A percentile compares a stretch with the other conserved stretches of the same genome.
These are phyloP conservation scores for Graphium sp. DNA, from an alignment of 2,329 filamentous ascomycete species.

Conservation along the genomic window DNA sequence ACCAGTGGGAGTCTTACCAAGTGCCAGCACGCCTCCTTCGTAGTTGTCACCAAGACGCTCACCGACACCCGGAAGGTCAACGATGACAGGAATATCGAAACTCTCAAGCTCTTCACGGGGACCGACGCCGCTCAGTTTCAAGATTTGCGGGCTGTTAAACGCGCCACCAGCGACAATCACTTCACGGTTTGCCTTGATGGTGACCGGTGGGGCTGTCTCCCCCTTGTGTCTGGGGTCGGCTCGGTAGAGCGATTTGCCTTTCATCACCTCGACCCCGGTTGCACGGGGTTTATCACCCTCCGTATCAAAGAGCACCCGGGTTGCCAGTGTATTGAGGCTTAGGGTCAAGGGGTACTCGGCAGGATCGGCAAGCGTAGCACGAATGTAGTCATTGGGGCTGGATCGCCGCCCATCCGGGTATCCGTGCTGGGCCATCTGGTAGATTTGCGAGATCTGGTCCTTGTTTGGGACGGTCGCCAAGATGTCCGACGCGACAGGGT, in stretches of 20 bases:
- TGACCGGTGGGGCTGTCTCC: constrained; percentile 3
- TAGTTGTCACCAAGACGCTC: constrained; percentile 13
- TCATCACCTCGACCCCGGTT: constrained; percentile 16
- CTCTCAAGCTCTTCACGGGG: constrained; percentile 19
- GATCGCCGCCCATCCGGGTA: constrained; percentile 1
- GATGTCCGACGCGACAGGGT: constrained; percentile 7
- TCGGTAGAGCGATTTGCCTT: constrained; percentile 5
- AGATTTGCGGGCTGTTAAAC: constrained; percentile 19
- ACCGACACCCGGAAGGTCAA: constrained; percentile 26
- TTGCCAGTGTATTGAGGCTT: constrained; percentile 4
- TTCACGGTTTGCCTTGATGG: constrained; percentile 7
- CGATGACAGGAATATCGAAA: constrained; percentile 21
- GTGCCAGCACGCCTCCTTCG: constrained; percentile 10
- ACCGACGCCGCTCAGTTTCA: constrained; percentile 31
- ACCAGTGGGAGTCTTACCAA: constrained; percentile 2
- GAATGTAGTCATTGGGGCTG: constrained; percentile 5
- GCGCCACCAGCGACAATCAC: constrained; percentile 9
- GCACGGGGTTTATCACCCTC: constrained; percentile 11
- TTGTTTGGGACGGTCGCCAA: constrained; percentile 4
- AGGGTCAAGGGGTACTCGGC: constrained; percentile 5
- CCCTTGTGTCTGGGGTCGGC: constrained; percentile 2
- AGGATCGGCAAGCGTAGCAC: constrained; percentile 8
- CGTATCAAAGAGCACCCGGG: constrained; percentile 5
- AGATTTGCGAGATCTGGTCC: constrained; percentile 5
- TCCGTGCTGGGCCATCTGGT: constrained; percentile 6